Evolutionary conservation across 345 rosid species (phyloP), one percentile per base, ranked within the genome.

Genomic region (Aethionema arabicum): DNA sequence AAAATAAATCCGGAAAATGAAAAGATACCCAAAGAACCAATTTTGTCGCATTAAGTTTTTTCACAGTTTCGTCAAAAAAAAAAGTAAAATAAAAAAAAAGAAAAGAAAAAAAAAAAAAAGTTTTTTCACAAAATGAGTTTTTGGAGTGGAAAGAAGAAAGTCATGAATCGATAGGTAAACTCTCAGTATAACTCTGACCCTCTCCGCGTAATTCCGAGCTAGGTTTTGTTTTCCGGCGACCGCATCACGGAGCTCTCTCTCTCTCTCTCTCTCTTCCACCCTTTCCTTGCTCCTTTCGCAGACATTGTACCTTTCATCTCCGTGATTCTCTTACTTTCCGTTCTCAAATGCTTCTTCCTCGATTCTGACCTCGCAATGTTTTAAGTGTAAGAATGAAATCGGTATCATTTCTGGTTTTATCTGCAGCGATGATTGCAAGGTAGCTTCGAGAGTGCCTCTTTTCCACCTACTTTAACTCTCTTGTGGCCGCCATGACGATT

Each of bases 151-250:
- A n/a, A 13, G 27, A 21, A 3, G 40, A 41, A 63, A 58, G 59
- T 29, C 55, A 27, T 30, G 51, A 45, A 48, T 61, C 36, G 33
- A 16, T n/a, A 36, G 5, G 27, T 29, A 59, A 46, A 50, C 37
- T 66, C 63, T 56, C 57, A 66, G 50, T 16, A 10, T 56, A 37
- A 32, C 35, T 42, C 32, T 42, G n/a, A n/a, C n/a, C 46, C n/a
- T 40, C 54, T 41, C 53, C 52, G 61, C 59, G 35, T 60, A 44
- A 60, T 60, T 29, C 61, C 52, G 30, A 52, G 5, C 38, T 61
- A 68, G 67, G 67, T 60, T 60, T 60, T 54, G 11, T 5, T 53
- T 42, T 61, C 73, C 68, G 57, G 57, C 73, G 44, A 61, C 39
- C 66, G 66, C 40, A 52, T 21, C 27, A 2, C 27, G 27, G 27